These are phyloP conservation scores for Amanita molliuscula DNA, from an alignment of 768 basidiomycete genomes.

Conservation along the genomic window DNA sequence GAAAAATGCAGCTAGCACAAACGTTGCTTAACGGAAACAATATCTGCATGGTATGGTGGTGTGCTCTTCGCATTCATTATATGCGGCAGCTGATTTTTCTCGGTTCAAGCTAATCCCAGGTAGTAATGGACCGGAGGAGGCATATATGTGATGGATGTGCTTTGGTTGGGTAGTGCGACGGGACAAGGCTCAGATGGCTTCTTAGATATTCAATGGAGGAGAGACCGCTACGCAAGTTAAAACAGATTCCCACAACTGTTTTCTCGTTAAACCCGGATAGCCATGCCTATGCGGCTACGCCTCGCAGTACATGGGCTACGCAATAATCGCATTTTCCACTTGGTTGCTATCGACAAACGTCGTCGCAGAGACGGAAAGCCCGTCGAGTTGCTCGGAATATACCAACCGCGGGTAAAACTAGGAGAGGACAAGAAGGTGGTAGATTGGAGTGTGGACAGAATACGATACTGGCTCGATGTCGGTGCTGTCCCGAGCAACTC, in stretches of 20 bases:
- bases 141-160: neutral
- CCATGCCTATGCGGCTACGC: slow-evolving; percentile 79
- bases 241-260: neutral
- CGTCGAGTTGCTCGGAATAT: slow-evolving; percentile 78
- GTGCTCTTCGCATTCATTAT: neutral
- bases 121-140: slow-evolving; percentile 21
- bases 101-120: slow-evolving; percentile 25
- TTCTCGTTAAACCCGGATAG: neutral
- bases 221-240: neutral
- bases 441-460: slow-evolving; percentile 86
- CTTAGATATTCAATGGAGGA: neutral
- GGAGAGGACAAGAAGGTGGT: slow-evolving; percentile 58
- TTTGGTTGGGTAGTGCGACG: neutral
- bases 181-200: neutral
- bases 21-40: slow-evolving; percentile 91
- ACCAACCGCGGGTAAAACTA: slow-evolving; percentile 54
- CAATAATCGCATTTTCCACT: slow-evolving; percentile 69
- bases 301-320: slow-evolving; percentile 73
- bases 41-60: slow-evolving; percentile 78
- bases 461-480: slow-evolving; percentile 79
- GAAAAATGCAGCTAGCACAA: slow-evolving; percentile 75
- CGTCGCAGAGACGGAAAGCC: slow-evolving; percentile 76
- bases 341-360: slow-evolving; percentile 73
- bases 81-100: too few species aligned
- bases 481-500: slow-evolving; percentile 78